Base-by-base conservation (phyloP, 768 basidiomycete genomes). In the Psilocybe azurescens region DNA sequence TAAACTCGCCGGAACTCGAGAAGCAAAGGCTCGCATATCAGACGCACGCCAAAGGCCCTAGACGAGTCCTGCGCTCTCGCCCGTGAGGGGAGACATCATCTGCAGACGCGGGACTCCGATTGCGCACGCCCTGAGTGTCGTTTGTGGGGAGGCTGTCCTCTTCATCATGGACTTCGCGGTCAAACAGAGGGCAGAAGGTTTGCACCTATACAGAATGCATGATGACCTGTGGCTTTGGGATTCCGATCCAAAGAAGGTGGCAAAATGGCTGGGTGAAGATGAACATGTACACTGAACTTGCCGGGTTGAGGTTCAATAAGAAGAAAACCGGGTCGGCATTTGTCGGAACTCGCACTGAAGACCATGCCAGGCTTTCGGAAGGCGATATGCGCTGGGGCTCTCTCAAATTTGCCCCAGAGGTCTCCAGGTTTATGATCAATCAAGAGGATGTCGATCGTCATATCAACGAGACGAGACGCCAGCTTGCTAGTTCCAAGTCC, bases 121-220 rank as follows among this genome's bases (percentile, higher is more conserved):
- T 66, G 72, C 72, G 53, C 78, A 81, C 56, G 72, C 78, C 3
- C 69, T 83, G 38, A 78, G 78, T 57, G 74, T 70, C 0, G 66
- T 81, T 2, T 81, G 74, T 53, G 82, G 81, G 10, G 81, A 83
- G 64, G 70, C 68, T 3, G 58, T 81, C 13, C 52, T 82, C 28
- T 83, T 81, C 63, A 72, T 70, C 38, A 80, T 83, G 80, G 81
- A 83, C 66, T 80, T 79, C 60, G 79, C 81, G 4, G 79, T 82
- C 58, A 82, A 81, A 51, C 81, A 81, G 56, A 69, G 65, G 46
- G 75, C 79, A 1, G 59, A 74, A n/a, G 81, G 80, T 2, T 66
- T 83, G 9, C 78, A 74, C 65, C 72, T 83, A 14, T 78, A 81
- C 57, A 73, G 80, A 52, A 78, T 81, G 69, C 79, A 82, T 63